phyloP scores from a whole-genome alignment of 345 rosid genomes.

The Syzygium jambos region DNA sequence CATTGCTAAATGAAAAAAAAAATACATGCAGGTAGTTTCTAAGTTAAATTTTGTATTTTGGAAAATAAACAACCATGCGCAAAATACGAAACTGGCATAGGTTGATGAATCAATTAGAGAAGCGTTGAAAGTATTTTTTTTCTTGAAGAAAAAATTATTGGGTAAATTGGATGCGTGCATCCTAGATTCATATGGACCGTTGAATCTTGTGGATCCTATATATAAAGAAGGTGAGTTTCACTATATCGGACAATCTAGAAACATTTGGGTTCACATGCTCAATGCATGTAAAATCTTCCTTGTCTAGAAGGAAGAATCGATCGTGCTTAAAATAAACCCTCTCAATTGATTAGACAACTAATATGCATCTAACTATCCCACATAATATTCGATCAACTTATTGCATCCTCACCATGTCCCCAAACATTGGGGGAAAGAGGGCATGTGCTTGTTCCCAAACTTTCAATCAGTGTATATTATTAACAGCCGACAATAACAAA shows the following conservation, averaged over 20 bases:
- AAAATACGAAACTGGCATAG: neutral
- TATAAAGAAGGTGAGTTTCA: neutral
- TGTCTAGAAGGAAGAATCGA: neutral
- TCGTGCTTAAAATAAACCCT: neutral
- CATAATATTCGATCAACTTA: neutral
- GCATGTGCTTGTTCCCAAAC: neutral
- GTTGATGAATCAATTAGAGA: neutral
- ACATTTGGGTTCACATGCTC: neutral
- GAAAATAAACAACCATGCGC: neutral
- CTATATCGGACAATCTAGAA: neutral
- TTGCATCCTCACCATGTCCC: neutral
- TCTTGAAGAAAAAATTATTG: neutral
- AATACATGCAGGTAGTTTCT: neutral
- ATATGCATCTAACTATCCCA: neutral
- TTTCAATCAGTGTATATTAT: neutral
- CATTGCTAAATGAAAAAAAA: neutral
- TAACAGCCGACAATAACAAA: neutral
- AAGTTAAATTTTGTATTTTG: neutral
- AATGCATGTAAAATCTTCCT: neutral
- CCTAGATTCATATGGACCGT: neutral
- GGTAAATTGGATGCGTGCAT: neutral
- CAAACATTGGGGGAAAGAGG: neutral
- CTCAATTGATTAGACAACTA: neutral
- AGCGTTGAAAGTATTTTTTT: neutral
- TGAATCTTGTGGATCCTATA: neutral